These are phyloP conservation scores for Apiotrichum gamsii DNA, from an alignment of 1,284 basidiomycete species.

Conservation along the genomic window DNA sequence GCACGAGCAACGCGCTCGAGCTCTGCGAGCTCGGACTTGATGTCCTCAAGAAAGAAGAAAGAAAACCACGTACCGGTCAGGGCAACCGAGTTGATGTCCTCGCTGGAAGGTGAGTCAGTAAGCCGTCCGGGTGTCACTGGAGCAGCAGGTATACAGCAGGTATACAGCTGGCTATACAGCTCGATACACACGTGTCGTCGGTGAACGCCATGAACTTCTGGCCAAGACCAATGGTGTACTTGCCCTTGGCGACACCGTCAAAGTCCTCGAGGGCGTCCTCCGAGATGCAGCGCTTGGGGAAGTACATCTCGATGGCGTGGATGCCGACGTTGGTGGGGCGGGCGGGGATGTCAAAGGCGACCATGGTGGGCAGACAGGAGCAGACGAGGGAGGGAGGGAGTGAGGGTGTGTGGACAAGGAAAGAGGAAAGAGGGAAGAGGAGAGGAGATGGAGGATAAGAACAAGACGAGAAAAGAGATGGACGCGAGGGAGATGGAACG, in stretches of 20 bases:
- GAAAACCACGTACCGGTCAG: slow-evolving; percentile 67
- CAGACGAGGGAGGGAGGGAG: neutral
- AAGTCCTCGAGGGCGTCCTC: slow-evolving; percentile 90
- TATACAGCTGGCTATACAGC: neutral
- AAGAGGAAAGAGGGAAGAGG: neutral
- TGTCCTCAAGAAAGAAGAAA: no score
- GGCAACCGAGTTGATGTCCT: slow-evolving; percentile 98
- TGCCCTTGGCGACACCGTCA: slow-evolving; percentile 91
- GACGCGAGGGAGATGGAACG: neutral
- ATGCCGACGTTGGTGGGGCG: slow-evolving; percentile 89
- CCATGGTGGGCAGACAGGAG: slow-evolving; percentile 7
- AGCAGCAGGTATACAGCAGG: neutral
- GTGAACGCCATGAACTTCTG: slow-evolving; percentile 98
- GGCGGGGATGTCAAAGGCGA: slow-evolving; percentile 43
- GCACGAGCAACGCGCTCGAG: no score
- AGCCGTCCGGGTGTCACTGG: neutral
- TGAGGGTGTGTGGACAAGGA: neutral
- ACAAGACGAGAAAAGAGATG: neutral
- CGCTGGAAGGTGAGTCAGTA: slow-evolving; percentile 42
- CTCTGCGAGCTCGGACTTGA: no score
- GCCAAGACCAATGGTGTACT: slow-evolving; percentile 98
- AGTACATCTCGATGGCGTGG: slow-evolving; percentile 87
- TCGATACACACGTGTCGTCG: slow-evolving; percentile 62
- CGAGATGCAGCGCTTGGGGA: slow-evolving; percentile 90
- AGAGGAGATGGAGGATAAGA: neutral